A percentile compares a stretch with the other conserved stretches of the same genome.
Evolutionary conservation across 495 filamentous ascomycete genomes (phyloP).

Genomic region (Neurospora tetrasperma): DNA sequence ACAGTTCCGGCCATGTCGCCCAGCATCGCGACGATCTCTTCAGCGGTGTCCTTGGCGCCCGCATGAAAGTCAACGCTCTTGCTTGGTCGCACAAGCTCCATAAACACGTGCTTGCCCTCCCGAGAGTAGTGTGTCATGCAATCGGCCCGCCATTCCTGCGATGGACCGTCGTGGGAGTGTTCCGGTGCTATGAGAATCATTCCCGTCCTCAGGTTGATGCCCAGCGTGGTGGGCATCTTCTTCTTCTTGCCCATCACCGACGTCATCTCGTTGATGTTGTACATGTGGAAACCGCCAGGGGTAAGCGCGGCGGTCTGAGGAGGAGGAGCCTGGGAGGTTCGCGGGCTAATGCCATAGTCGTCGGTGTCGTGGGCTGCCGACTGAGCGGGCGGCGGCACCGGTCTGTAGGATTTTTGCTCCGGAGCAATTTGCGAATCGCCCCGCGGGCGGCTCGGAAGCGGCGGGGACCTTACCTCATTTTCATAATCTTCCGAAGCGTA

Average conservation of each 20-base stretch:
- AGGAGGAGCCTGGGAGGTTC: conserved; percentile 13
- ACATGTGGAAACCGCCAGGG: conserved; percentile 78
- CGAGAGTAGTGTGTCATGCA: conserved; percentile 91
- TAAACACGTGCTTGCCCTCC: conserved; percentile 95
- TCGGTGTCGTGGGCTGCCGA: conserved; percentile 13
- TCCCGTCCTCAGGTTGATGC: conserved; percentile 77
- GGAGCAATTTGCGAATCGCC: conserved; percentile 47
- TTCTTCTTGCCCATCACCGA: conserved; percentile 90
- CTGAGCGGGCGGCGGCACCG: conserved; percentile 21
- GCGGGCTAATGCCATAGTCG: conserved; percentile 9
- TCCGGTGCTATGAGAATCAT: conserved; percentile 88
- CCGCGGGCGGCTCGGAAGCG: conserved; percentile 58
- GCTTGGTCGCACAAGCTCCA: conserved; percentile 82
- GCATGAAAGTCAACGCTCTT: conserved; percentile 95
- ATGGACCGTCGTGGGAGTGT: conserved; percentile 61
- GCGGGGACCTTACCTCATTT: conserved; percentile 27
- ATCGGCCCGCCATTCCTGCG: conserved; percentile 88
- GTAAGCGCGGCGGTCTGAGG: conserved; percentile 32
- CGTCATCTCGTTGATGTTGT: conserved; percentile 94
- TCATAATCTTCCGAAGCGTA: conserved; percentile 24
- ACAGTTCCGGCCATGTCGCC: conserved; percentile 82
- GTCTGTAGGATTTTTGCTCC: conserved; percentile 36
- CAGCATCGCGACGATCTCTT: conserved; percentile 79
- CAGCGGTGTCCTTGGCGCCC: conserved; percentile 90
- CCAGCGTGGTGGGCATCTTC: conserved; percentile 92